Percentiles rank a stretch among this genome's conserved stretches.
These are phyloP conservation scores for Prototheca wickerhamii DNA, from an alignment of 163 green algal species.

Conservation along the genomic window DNA sequence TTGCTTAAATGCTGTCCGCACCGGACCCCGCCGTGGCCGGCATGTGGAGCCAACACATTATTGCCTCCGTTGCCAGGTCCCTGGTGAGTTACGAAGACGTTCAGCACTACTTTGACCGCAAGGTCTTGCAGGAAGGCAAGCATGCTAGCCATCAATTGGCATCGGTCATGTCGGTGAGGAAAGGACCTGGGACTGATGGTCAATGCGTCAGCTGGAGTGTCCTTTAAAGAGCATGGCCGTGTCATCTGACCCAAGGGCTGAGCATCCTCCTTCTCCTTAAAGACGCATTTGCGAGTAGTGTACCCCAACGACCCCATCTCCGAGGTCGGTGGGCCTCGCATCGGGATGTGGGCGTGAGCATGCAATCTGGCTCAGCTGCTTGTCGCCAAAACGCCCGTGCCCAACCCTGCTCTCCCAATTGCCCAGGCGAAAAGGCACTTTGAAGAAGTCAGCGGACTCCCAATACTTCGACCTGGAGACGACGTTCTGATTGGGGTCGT, in stretches of 20 bases:
- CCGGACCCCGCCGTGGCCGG: no score
- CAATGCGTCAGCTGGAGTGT: no score
- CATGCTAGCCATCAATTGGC: background rate
- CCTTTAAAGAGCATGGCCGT: no score
- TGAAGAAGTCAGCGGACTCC: conserved; percentile 1
- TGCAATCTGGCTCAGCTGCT: no score
- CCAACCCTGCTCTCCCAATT: background rate
- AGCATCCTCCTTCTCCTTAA: background rate
- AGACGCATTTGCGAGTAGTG: background rate
- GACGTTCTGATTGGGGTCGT: conserved; percentile 33
- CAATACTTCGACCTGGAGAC: conserved; percentile 1
- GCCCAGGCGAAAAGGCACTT: background rate
- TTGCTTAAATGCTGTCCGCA: no score
- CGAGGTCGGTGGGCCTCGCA: background rate
- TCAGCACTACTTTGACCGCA: background rate
- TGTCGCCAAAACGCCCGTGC: no score
- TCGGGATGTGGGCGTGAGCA: no score
- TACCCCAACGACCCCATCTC: conserved; percentile 4
- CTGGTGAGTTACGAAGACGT: conserved; percentile 1
- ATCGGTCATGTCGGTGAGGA: background rate
- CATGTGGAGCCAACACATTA: no score
- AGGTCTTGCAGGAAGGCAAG: background rate
- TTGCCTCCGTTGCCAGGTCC: background rate
- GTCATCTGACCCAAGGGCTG: background rate
- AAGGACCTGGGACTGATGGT: background rate